Base-by-base conservation (phyloP, 352 stramenopile species). In the Globisporangium lucens region DNA sequence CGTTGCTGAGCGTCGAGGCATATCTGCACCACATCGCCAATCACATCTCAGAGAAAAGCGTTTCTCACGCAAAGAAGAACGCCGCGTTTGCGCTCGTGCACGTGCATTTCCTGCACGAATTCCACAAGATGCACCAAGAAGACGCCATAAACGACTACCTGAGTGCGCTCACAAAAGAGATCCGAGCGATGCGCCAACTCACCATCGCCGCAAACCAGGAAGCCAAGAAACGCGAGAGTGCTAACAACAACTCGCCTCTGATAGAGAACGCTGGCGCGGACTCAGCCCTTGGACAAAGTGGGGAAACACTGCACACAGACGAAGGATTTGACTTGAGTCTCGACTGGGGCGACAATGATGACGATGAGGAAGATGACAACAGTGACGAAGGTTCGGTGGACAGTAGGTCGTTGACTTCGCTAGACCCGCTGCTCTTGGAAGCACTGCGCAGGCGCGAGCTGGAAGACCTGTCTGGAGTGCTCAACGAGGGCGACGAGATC, bases 401-500 rank as follows among this genome's bases (percentile, higher is more conserved):
- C 15, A 38, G 20, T 3, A 49, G 17, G 38, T 24, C 33, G 2
- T 49, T 43, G 22, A 27, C 52, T 35, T 61, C 57, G 6, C 10
- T 67, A n/a, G 75, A 81, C 22, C 47, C 56, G 5, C 58, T 74
- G 17, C 56, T 65, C 4, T 46, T 56, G 36, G 52, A 43, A 2
- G 69, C 70, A 1, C 49, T 67, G 15, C 49, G 38, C 24, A 49
- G 52, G 27, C 61, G 62, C 13, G 67, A 78, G 5, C 43, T 73
- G 6, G 68, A 74, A 17, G 65, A 79, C 9, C 43, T 81, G 9
- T 61, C 52, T 20, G 36, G 24, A 0, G 8, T 80, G 6, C 66
- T 81, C 17, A 87, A 89, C 27, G 76, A 89, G 61, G 83, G 77
- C 0, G 83, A 91, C 33, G 83, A 89, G 36, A 86, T 89, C 33